Percentiles rank a stretch among this genome's conserved stretches.
Conservation (phyloP, 139 green algal species). For the Tetraselmis striata region DNA sequence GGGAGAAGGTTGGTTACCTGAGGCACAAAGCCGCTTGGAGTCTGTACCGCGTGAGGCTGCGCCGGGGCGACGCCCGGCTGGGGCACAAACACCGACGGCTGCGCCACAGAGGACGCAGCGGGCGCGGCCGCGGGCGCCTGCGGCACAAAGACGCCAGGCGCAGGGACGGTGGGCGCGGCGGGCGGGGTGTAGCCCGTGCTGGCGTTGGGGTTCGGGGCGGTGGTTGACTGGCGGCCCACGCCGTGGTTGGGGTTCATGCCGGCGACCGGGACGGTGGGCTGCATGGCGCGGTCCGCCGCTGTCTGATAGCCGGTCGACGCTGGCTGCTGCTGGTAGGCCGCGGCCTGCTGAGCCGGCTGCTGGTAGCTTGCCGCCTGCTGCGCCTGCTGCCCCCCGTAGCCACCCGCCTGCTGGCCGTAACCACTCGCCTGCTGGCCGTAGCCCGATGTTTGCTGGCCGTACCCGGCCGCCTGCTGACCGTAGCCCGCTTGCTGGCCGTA, state of each 20-base stretch:
- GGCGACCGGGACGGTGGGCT: neutral
- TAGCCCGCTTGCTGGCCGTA: slow-evolving; percentile 21
- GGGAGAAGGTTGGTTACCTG: neutral
- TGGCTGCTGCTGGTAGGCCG: neutral
- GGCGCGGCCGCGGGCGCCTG: neutral
- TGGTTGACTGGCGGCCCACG: neutral
- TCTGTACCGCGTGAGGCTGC: neutral
- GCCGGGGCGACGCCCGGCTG: neutral
- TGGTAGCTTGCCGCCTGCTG: slow-evolving; percentile 9
- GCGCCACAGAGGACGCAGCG: neutral
- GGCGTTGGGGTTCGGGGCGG: neutral
- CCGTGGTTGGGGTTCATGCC: neutral
- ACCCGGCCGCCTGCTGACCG: slow-evolving; percentile 14
- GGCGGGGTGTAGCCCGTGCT: slow-evolving; percentile 11
- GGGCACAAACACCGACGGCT: slow-evolving; percentile 8
- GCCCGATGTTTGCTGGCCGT: neutral
- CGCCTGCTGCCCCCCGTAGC: slow-evolving; percentile 1
- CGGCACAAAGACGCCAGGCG: slow-evolving; percentile 18
- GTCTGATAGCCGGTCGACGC: neutral
- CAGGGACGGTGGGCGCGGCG: slow-evolving; percentile 7
- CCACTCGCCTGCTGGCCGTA: neutral
- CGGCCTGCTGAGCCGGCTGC: slow-evolving; percentile 15
- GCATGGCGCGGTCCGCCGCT: neutral
- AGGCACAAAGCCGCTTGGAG: neutral
- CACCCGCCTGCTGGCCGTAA: neutral